Percentiles rank a stretch among this genome's conserved stretches.
Conservation (phyloP, 228 moss, liverwort and hornwort genomes). For the Sphagnum magellanicum region DNA sequence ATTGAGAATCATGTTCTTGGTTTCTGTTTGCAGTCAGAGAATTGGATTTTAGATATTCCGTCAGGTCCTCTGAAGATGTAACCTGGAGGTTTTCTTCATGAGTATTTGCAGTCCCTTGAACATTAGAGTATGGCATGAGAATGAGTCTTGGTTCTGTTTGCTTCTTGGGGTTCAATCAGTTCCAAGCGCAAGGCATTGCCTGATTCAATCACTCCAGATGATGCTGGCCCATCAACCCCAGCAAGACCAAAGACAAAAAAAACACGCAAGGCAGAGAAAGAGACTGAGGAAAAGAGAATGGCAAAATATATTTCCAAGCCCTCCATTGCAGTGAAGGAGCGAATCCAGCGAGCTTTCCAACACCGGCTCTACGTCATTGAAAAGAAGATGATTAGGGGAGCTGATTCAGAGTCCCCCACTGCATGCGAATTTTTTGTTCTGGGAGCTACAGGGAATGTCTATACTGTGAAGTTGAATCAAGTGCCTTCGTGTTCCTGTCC, state of each 20-base stretch:
- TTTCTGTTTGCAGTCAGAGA: too few species aligned
- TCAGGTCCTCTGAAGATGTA: too few species aligned
- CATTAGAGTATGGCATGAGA: too few species aligned
- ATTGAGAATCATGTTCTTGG: too few species aligned
- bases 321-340: constrained; percentile 45
- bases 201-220: neutral
- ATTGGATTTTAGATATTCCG: too few species aligned
- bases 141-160: neutral
- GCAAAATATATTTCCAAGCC: constrained; percentile 47
- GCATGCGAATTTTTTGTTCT: constrained; percentile 54
- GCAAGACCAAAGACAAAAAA: constrained; percentile 26
- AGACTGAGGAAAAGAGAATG: constrained; percentile 42
- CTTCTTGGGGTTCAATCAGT: constrained; percentile 7
- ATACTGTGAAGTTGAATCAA: constrained; percentile 56
- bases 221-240: constrained; percentile 20
- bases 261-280: constrained; percentile 21
- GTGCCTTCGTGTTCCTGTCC: constrained; percentile 63
- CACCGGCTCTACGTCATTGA: constrained; percentile 75
- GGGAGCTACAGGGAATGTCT: constrained; percentile 78
- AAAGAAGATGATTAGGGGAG: constrained; percentile 28
- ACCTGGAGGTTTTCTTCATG: too few species aligned
- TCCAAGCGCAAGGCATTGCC: constrained; percentile 24
- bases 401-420: constrained; percentile 13
- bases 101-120: too few species aligned
- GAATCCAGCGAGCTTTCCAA: constrained; percentile 65